Base-by-base conservation (phyloP, 768 basidiomycete species). In the Auricularia heimuer region DNA sequence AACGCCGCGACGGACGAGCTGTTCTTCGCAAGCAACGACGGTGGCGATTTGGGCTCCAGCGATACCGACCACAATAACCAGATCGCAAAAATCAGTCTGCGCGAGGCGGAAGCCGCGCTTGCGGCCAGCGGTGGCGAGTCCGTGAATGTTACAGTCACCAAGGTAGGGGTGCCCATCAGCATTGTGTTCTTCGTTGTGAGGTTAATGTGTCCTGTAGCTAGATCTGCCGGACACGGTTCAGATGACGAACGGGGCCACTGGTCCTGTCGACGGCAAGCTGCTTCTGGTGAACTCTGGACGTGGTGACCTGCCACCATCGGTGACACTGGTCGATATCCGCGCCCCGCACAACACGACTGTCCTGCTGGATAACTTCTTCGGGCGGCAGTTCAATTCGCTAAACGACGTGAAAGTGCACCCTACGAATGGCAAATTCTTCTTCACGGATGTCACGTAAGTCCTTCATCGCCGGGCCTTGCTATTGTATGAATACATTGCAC, bases 371-470 rank as follows among this genome's bases (percentile, higher is more conserved):
- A 92, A 91, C 75, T 90, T 81, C 74, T 88, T 83, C 69, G 90
- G 90, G 1, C 78, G 89, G 2, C 89, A 90, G 68, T 92, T 91
- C 76, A 91, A 89, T 74, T 90, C 90, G 1, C 72, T 92, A 61
- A 90, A 91, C 72, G 90, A 94, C 68, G 79, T 88, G 65, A 90
- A 89, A 69, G 77, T 90, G 3, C 85, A 90, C 62, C 88, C 87
- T 1, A 74, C 74, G 3, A 87, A 81, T 67, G 85, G 85, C 42
- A 82, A 82, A 45, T 68, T 92, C 2, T 90, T 88, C 75, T 91
- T 92, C 75, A 92, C 90, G 0, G 90, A 93, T 70, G 78, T 79
- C n/a, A 77, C 78, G 83, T 90, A 76, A 56, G 83, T 79, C 36
- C 54, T 16, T 16, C 35, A 36, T 58, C 39, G 45, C 45, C 35